Percentiles rank a stretch among this genome's conserved stretches.
These are phyloP conservation scores for Citrus hindsii DNA, from an alignment of 345 rosid genomes.

Conservation along the genomic window DNA sequence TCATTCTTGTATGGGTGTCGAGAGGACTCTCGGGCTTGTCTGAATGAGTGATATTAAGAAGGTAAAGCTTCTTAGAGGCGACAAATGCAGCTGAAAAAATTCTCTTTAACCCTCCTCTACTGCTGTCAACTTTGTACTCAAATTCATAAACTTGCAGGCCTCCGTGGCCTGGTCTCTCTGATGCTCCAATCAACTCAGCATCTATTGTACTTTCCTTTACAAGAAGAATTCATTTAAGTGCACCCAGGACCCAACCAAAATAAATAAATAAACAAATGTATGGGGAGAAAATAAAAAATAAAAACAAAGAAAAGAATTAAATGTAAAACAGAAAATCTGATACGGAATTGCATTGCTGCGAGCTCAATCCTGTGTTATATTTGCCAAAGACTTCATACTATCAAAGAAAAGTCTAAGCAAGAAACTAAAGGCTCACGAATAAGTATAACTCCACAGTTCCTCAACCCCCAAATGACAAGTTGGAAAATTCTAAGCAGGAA, in stretches of 20 bases:
- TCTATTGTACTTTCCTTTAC: constrained; percentile 78
- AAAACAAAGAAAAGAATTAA: no score
- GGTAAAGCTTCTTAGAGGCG: constrained; percentile 66
- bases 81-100: constrained; percentile 87
- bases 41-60: constrained; percentile 65
- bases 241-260: not conserved
- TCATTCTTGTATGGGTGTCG: constrained; percentile 45
- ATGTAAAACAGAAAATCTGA: not conserved
- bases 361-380: not conserved
- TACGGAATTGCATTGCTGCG: not conserved
- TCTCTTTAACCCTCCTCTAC: constrained; percentile 84
- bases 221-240: not conserved
- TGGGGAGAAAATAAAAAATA: no score
- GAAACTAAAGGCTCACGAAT: no score
- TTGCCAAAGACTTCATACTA: not conserved
- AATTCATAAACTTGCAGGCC: constrained; percentile 72
- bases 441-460: not conserved
- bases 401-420: not conserved
- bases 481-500: no score
- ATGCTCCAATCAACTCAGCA: constrained; percentile 62
- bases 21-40: constrained; percentile 78
- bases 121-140: constrained; percentile 77
- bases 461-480: not conserved
- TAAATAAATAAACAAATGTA: no score
- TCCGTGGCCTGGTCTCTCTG: constrained; percentile 61